Conservation (phyloP, 805 yeast genomes). For the Candida vartiovaarae region DNA sequence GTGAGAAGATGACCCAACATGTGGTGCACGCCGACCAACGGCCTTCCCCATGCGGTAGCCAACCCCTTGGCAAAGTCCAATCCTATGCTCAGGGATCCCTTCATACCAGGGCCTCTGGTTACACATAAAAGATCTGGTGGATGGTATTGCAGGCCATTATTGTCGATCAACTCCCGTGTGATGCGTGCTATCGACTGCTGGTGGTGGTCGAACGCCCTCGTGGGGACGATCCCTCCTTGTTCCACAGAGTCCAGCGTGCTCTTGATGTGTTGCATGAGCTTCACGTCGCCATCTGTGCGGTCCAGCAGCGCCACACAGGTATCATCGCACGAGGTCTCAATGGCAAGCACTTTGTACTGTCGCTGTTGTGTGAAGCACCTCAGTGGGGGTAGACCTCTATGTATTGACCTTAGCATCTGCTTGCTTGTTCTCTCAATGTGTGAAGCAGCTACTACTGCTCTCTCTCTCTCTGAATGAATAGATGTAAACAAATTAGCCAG, state of each 20-base stretch:
- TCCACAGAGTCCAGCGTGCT: constrained; percentile 56
- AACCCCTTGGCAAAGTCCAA: constrained; percentile 82
- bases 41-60: constrained; percentile 67
- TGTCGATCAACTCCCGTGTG: constrained; percentile 33
- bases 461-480: too few relatives aligned
- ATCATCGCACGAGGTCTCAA: constrained; percentile 95
- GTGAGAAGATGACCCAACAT: constrained; percentile 89
- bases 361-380: too few relatives aligned
- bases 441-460: too few relatives aligned
- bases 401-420: too few relatives aligned
- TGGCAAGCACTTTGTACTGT: constrained; percentile 63
- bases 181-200: constrained; percentile 47
- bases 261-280: constrained; percentile 51
- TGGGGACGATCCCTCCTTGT: constrained; percentile 85
- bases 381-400: too few relatives aligned
- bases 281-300: constrained; percentile 28
- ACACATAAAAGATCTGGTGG: constrained; percentile 75
- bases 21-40: constrained; percentile 88
- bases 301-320: constrained; percentile 79
- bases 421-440: too few relatives aligned
- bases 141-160: constrained; percentile 1
- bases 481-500: too few relatives aligned
- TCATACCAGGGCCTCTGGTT: constrained; percentile 96
- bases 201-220: constrained; percentile 77
- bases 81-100: constrained; percentile 79